These are phyloP conservation scores for Pichia manshurica DNA, from an alignment of 805 yeast species.

Conservation along the genomic window DNA sequence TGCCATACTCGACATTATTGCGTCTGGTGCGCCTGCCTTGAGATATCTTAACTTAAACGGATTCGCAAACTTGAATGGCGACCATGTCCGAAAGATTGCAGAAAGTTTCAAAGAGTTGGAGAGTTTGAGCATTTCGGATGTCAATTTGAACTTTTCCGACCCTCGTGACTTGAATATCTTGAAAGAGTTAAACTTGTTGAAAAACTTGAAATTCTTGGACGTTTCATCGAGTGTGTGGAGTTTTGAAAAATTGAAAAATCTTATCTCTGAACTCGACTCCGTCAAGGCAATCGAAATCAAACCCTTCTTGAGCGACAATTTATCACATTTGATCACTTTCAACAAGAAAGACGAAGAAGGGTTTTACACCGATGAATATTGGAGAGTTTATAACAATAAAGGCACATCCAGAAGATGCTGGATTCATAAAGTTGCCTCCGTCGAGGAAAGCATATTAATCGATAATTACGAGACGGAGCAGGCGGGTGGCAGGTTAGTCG, in stretches of 20 bases:
- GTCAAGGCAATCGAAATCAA: slow-evolving; percentile 58
- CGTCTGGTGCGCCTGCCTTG: slow-evolving; percentile 35
- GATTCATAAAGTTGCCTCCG: slow-evolving; percentile 34
- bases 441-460: slow-evolving; percentile 10
- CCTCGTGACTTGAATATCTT: slow-evolving; percentile 30
- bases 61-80: slow-evolving; percentile 36
- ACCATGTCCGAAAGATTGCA: slow-evolving; percentile 35
- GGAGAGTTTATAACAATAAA: slow-evolving; percentile 48
- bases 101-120: slow-evolving; percentile 36
- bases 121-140: slow-evolving; percentile 28
- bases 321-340: slow-evolving; percentile 15
- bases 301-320: slow-evolving; percentile 41
- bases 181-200: slow-evolving; percentile 46
- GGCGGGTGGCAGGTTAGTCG: slow-evolving; percentile 27
- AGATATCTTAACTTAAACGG: slow-evolving; percentile 49
- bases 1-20: slow-evolving; percentile 5
- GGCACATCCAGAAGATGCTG: slow-evolving; percentile 74
- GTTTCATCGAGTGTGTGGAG: slow-evolving; percentile 5
- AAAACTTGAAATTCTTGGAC: slow-evolving; percentile 10
- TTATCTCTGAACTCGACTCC: slow-evolving; percentile 1
- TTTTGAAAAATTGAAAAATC: slow-evolving; percentile 4
- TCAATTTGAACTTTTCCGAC: slow-evolving; percentile 8
- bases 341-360: slow-evolving; percentile 16
- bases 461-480: slow-evolving; percentile 33
- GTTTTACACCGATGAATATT: slow-evolving; percentile 21